phyloP scores from a whole-genome alignment of 768 basidiomycete genomes.

The Ramaria rubella region DNA sequence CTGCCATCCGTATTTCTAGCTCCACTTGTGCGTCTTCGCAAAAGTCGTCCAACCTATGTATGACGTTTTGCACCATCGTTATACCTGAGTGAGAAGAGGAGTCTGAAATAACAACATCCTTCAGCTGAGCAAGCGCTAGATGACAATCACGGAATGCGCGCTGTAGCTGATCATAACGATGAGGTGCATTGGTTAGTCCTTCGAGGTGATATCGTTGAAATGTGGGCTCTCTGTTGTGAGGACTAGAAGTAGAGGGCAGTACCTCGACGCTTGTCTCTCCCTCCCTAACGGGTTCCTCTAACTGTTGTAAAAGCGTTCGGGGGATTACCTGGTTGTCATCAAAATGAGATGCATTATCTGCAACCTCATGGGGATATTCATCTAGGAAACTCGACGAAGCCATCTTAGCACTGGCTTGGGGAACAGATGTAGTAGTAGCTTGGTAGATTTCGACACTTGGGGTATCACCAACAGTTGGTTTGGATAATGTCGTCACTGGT shows the following conservation, averaged over 20 bases:
- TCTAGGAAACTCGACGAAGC: no score
- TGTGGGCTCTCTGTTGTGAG: background rate
- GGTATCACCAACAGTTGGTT: no score
- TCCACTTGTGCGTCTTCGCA: constrained; percentile 78
- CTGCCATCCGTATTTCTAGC: constrained; percentile 69
- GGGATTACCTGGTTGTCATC: background rate
- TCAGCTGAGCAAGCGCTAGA: constrained; percentile 54
- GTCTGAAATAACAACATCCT: constrained; percentile 20
- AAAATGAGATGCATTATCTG: no score
- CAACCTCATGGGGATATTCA: no score
- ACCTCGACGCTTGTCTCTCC: background rate
- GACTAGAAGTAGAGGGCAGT: background rate
- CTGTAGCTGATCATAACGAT: constrained; percentile 57
- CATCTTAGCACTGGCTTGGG: no score
- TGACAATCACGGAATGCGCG: constrained; percentile 65
- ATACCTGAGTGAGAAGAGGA: background rate
- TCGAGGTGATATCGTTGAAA: constrained; percentile 27
- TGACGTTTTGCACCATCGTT: constrained; percentile 40
- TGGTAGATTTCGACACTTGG: no score
- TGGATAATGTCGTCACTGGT: no score
- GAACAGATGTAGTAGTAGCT: no score
- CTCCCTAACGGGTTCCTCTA: background rate
- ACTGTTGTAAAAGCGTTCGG: background rate
- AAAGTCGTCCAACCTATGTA: constrained; percentile 63
- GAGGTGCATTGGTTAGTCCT: constrained; percentile 37